These are phyloP conservation scores for Sarocladium oryzae DNA, from an alignment of 2,329 filamentous ascomycete species.

Conservation along the genomic window DNA sequence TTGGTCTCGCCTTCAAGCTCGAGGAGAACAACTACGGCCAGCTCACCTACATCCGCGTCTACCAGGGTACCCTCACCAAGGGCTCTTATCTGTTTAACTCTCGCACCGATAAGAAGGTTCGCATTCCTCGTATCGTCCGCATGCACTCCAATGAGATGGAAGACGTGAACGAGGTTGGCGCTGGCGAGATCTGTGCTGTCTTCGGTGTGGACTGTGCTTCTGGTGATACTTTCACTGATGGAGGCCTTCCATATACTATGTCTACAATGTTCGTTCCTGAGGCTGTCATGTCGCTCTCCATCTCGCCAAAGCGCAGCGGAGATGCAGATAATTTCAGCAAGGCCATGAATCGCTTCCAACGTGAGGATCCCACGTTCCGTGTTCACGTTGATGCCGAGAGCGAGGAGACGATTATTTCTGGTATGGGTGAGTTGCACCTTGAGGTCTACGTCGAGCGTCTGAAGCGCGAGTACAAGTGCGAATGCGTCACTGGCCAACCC, in stretches of 20 bases:
- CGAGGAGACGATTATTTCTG: slow-evolving; percentile 94
- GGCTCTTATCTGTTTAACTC: slow-evolving; percentile 90
- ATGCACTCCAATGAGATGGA: slow-evolving; percentile 99
- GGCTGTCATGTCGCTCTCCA: slow-evolving; percentile 94
- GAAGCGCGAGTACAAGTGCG: slow-evolving; percentile 92
- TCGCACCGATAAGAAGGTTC: slow-evolving; percentile 89
- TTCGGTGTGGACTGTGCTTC: slow-evolving; percentile 98
- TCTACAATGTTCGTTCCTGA: slow-evolving; percentile 97
- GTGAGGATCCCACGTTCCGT: slow-evolving; percentile 95
- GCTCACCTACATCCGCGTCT: slow-evolving; percentile 96
- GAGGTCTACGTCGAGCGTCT: slow-evolving; percentile 98
- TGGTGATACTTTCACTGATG: slow-evolving; percentile 96
- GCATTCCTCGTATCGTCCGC: slow-evolving; percentile 92
- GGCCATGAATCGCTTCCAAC: slow-evolving; percentile 97
- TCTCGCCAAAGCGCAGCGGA: slow-evolving; percentile 86
- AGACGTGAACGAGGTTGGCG: slow-evolving; percentile 84
- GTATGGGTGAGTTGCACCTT: slow-evolving; percentile 95
- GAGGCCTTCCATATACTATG: slow-evolving; percentile 88
- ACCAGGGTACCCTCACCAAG: slow-evolving; percentile 87
- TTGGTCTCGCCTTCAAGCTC: slow-evolving; percentile 95
- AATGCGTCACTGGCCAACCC: slow-evolving; percentile 91
- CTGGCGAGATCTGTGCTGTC: slow-evolving; percentile 96
- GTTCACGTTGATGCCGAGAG: slow-evolving; percentile 88
- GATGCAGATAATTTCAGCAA: slow-evolving; percentile 95
- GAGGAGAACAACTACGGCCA: slow-evolving; percentile 99